Conservation (phyloP, 2,329 filamentous ascomycete species). For the Fusarium hostae region DNA sequence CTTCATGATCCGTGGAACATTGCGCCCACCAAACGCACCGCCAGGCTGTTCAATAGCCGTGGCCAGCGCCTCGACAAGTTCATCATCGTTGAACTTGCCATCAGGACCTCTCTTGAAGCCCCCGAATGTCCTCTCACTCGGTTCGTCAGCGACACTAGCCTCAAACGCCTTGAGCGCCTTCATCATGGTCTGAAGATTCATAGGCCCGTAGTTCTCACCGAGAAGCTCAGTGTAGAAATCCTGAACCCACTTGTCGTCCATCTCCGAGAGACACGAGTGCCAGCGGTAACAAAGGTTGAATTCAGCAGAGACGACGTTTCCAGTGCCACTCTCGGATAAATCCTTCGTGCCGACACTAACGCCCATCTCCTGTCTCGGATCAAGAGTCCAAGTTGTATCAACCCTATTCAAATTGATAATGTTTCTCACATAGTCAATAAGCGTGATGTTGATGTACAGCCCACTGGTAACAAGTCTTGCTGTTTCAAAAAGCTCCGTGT, state of each 20-base stretch:
- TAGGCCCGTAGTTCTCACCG: slow-evolving; percentile 61
- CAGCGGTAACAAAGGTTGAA: slow-evolving; percentile 91
- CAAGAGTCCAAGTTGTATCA: slow-evolving; percentile 83
- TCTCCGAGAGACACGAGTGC: slow-evolving; percentile 80
- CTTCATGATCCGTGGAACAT: slow-evolving; percentile 78
- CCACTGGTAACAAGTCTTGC: slow-evolving; percentile 79
- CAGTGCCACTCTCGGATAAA: slow-evolving; percentile 75
- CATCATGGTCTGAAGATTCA: slow-evolving; percentile 71
- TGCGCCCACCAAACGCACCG: slow-evolving; percentile 77
- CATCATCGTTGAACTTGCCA: slow-evolving; percentile 79
- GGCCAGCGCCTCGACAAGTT: slow-evolving; percentile 76
- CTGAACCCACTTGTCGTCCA: slow-evolving; percentile 84
- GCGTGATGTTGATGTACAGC: slow-evolving; percentile 81
- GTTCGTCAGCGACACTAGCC: slow-evolving; percentile 70
- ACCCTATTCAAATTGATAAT: slow-evolving; percentile 69
- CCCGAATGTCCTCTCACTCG: slow-evolving; percentile 74
- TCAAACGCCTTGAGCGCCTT: slow-evolving; percentile 73
- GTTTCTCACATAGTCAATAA: slow-evolving; percentile 82
- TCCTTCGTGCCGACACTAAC: slow-evolving; percentile 63
- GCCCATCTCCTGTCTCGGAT: slow-evolving; percentile 77
- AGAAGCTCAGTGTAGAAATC: slow-evolving; percentile 73
- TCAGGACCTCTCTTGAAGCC: slow-evolving; percentile 71
- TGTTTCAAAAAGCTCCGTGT: slow-evolving; percentile 83
- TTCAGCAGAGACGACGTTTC: slow-evolving; percentile 86
- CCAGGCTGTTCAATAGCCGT: slow-evolving; percentile 81